These are phyloP conservation scores for Geosiphon pyriformis DNA, from an alignment of 192 early-diverging fungal genomes.

Conservation along the genomic window DNA sequence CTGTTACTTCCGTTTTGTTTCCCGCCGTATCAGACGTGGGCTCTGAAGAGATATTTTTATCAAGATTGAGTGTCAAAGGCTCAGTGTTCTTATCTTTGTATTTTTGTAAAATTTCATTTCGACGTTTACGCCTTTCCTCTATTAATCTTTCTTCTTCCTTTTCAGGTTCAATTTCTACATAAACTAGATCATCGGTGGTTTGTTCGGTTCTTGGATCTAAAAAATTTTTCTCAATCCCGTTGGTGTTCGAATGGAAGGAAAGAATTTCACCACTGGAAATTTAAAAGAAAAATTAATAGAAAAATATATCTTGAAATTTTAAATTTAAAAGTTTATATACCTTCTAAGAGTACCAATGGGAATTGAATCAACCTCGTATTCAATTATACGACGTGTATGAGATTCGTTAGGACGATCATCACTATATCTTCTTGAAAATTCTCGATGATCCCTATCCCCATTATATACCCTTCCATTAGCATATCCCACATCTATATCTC, in stretches of 20 bases:
- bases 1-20: slow-evolving; percentile 1
- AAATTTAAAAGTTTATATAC: not conserved
- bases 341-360: not conserved
- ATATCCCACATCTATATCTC: slow-evolving; percentile 4
- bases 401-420: slow-evolving; percentile 19
- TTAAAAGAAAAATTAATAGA: too few relatives aligned
- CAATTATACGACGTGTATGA: slow-evolving; percentile 26
- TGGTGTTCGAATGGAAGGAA: too few relatives aligned
- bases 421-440: slow-evolving; percentile 26
- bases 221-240: too few relatives aligned
- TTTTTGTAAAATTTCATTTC: slow-evolving; percentile 70
- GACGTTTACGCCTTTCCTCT: slow-evolving; percentile 76
- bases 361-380: slow-evolving; percentile 27
- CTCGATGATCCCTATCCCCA: slow-evolving; percentile 20
- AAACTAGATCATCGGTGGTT: slow-evolving; percentile 25
- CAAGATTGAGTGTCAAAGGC: slow-evolving; percentile 22
- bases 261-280: too few relatives aligned
- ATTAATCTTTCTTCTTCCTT: slow-evolving; percentile 75
- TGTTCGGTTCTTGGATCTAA: slow-evolving; percentile 13
- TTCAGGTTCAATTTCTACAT: slow-evolving; percentile 47
- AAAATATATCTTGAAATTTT: too few relatives aligned
- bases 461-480: not conserved
- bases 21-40: slow-evolving; percentile 11
- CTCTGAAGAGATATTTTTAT: slow-evolving; percentile 15
- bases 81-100: slow-evolving; percentile 47